Evolutionary conservation across 192 early-diverging fungal species (phyloP).

Genomic region (Coemansia sp.): DNA sequence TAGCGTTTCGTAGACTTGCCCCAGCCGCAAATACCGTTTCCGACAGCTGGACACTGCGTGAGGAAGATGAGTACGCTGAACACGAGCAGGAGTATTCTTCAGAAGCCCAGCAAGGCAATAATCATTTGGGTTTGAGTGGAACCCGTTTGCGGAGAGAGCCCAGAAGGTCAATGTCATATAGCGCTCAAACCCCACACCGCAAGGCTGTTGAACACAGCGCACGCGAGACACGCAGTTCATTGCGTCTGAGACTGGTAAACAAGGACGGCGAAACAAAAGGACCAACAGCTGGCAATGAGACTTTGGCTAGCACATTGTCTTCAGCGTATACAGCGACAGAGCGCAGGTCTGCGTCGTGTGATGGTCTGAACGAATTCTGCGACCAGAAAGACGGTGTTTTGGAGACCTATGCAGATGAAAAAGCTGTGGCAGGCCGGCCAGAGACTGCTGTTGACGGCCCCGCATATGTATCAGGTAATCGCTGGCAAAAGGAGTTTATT

Average conservation of each 20-base stretch:
- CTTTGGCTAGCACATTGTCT: background rate
- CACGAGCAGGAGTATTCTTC: conserved; percentile 21
- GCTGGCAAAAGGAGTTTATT: conserved; percentile 34
- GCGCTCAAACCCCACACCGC: conserved; percentile 21
- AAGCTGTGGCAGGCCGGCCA: background rate
- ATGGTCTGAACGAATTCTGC: background rate
- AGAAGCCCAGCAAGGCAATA: background rate
- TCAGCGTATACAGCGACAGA: background rate
- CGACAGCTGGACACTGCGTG: conserved; percentile 38
- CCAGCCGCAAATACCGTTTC: background rate
- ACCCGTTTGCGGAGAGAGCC: conserved; percentile 17
- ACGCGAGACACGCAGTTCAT: conserved; percentile 6
- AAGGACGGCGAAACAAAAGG: background rate
- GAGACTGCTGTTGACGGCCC: background rate
- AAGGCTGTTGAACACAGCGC: conserved; percentile 22
- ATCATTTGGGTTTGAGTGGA: conserved; percentile 6
- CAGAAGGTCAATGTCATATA: conserved; percentile 48
- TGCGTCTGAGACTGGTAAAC: background rate
- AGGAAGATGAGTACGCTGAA: conserved; percentile 33
- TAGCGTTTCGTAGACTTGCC: background rate
- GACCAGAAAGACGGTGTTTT: background rate
- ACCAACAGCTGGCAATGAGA: background rate
- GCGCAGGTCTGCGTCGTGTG: background rate
- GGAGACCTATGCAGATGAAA: background rate
- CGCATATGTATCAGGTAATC: no score